Evolutionary conservation across 1,284 basidiomycete species (phyloP), one percentile per base, ranked within the genome.

Genomic region (Caloboletus inedulis): DNA sequence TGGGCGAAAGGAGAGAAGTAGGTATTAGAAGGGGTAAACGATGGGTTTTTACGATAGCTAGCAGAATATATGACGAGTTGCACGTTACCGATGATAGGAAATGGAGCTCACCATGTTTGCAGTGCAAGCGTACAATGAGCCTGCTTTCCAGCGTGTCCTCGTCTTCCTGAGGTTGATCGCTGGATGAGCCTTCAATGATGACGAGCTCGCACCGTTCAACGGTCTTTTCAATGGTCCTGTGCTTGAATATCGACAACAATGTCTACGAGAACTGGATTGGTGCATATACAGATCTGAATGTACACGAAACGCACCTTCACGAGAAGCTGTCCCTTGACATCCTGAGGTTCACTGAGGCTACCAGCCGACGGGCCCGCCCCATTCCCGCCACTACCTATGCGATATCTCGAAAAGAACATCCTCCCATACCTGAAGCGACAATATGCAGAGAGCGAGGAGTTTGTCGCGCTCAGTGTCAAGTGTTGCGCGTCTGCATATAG

Each of bases 11-110:
- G 31, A 85, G 74, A 14, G 80, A 75, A 2, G 76, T 76, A 33
- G 81, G 77, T 3, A 78, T 74, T 47, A 80, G 74, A 21, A 91
- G 71, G 18, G 83, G 72, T 13, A 91, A 71, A 16, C 82, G 78
- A 67, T 91, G 89, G 0, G 89, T 91, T 70, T 91, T 91, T 21
- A 88, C 70, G 50, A 91, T 82, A 47, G 87, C 89, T 91, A 51
- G 14, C 27, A 35, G 31, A 31, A 53, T 39, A 51, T 33, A 52
- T 49, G 37, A n/a, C 42, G 34, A 16, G 5, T 21, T 47, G 51
- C 30, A 47, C 39, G 18, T 23, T 19, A 21, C 34, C 2, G 25
- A n/a, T 34, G 47, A 44, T 18, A 48, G 47, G 18, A 30, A 49
- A 27, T 14, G 25, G 50, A 30, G 61, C 71, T 59, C 64, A 86